phyloP scores from a whole-genome alignment of 768 basidiomycete genomes.

The Calocybe cyanea region DNA sequence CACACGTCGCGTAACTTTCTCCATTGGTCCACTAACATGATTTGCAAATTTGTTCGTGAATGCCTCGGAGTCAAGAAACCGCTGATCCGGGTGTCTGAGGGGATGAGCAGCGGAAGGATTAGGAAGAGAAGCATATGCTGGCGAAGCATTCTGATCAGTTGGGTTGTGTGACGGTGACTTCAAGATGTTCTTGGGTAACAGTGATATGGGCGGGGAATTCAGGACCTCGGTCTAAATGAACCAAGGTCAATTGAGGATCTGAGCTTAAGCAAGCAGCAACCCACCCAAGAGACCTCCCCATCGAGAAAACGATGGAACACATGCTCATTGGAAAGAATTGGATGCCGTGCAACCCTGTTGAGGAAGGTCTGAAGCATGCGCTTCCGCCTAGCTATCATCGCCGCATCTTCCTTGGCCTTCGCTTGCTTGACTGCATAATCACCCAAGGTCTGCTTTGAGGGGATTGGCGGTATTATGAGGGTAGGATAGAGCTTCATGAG shows the following conservation, averaged over 20 bases:
- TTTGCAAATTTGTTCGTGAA: conserved; percentile 95
- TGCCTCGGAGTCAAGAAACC: conserved; percentile 92
- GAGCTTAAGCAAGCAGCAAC: conserved; percentile 18
- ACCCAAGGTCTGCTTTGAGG: conserved; percentile 91
- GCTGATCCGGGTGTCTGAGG: conserved; percentile 88
- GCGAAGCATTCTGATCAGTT: conserved; percentile 67
- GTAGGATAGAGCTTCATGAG: conserved; percentile 91
- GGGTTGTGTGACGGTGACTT: conserved; percentile 96
- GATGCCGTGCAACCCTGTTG: conserved; percentile 84
- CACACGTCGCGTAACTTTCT: conserved; percentile 89
- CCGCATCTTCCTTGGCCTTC: conserved; percentile 94
- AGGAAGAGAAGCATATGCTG: conserved; percentile 81
- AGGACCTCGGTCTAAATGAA: conserved; percentile 76
- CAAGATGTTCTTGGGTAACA: conserved; percentile 91
- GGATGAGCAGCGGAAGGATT: conserved; percentile 88
- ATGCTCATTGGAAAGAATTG: conserved; percentile 94
- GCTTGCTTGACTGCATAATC: conserved; percentile 97
- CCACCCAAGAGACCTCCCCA: conserved; percentile 93
- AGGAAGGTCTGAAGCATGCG: conserved; percentile 95
- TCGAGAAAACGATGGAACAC: conserved; percentile 96
- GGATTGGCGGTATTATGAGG: conserved; percentile 95
- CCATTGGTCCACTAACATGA: conserved; percentile 90
- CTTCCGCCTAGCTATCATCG: conserved; percentile 87
- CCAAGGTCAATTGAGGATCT: conserved; percentile 1
- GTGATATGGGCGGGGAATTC: conserved; percentile 87